Percentiles rank a stretch among this genome's conserved stretches.
phyloP scores from a whole-genome alignment of 768 basidiomycete species.

The Inosperma sp. region DNA sequence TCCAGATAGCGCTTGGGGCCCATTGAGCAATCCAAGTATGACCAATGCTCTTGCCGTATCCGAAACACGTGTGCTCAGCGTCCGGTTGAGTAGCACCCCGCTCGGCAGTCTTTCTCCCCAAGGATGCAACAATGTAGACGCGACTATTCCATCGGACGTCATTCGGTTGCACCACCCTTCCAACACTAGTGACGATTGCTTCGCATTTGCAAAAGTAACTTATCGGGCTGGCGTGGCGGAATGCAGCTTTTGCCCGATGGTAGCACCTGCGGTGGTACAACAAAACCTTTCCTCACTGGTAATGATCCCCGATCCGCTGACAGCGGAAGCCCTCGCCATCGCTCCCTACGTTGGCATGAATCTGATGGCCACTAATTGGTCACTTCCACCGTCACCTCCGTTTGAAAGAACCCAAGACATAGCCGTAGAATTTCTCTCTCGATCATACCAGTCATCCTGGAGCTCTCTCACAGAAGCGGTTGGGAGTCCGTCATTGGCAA shows the following conservation, averaged over 20 bases:
- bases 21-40: neutral
- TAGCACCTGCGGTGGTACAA: neutral
- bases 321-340: conserved; percentile 1
- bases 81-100: neutral
- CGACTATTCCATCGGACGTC: neutral
- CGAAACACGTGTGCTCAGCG: conserved; percentile 5
- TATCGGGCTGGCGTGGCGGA: neutral
- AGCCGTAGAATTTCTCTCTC: neutral
- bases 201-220: neutral
- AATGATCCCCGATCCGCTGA: neutral
- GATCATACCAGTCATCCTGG: conserved; percentile 3
- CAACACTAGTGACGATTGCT: neutral
- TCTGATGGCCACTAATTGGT: neutral
- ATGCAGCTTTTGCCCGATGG: neutral
- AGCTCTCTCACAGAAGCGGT: neutral
- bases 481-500: neutral
- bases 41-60: neutral
- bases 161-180: neutral
- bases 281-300: neutral
- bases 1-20: conserved; percentile 1
- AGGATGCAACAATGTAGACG: neutral
- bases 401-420: neutral
- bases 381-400: neutral
- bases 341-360: neutral
- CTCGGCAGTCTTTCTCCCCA: neutral